phyloP scores from a whole-genome alignment of 192 early-diverging fungal species.

The Entomortierella lignicola region DNA sequence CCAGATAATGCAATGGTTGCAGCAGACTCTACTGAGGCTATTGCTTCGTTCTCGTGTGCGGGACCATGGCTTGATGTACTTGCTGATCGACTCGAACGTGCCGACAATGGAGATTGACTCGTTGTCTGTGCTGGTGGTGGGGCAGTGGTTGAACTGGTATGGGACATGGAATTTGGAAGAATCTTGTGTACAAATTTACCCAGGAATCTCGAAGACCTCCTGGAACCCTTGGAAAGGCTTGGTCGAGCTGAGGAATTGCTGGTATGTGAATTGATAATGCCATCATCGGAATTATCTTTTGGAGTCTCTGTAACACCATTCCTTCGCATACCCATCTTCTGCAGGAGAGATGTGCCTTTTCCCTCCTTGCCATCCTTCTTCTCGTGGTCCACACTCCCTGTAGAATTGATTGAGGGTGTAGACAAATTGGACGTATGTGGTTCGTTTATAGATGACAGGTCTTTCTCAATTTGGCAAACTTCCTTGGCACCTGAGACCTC shows the following conservation, averaged over 20 bases:
- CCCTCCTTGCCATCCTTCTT: conserved; percentile 14
- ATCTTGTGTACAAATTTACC: conserved; percentile 43
- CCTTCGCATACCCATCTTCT: conserved; percentile 36
- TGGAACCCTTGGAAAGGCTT: conserved; percentile 3
- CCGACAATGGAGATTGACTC: conserved; percentile 16
- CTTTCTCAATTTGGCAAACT: neutral
- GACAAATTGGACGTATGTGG: neutral
- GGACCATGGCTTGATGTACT: conserved; percentile 16
- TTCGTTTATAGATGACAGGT: neutral
- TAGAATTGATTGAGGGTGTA: neutral
- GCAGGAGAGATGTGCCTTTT: conserved; percentile 26
- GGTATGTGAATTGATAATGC: conserved; percentile 19
- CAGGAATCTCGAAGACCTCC: conserved; percentile 34
- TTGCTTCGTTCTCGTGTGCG: neutral
- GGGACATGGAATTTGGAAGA: conserved; percentile 18
- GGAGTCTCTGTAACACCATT: conserved; percentile 28
- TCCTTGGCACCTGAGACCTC: neutral
- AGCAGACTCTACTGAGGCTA: neutral
- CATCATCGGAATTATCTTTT: neutral
- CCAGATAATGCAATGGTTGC: neutral
- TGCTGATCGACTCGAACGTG: conserved; percentile 18
- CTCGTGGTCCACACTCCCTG: neutral
- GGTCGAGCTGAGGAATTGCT: conserved; percentile 12
- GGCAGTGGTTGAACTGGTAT: neutral
- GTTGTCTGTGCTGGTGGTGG: conserved; percentile 1